Conservation (phyloP, 805 yeast genomes). For the Torulaspora indica region DNA sequence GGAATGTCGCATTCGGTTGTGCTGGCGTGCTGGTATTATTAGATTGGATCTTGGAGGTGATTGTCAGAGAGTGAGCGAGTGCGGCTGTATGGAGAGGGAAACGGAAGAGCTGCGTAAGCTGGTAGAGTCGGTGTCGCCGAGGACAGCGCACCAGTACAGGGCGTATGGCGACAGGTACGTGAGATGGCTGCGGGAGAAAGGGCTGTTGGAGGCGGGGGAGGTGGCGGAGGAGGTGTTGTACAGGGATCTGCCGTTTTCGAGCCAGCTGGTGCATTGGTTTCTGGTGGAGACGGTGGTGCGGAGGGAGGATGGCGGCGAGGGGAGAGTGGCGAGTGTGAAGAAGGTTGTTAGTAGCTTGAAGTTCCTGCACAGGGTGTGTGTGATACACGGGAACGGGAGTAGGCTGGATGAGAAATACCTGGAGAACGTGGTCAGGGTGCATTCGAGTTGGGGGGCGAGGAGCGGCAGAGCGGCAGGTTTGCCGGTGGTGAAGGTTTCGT, state of each 20-base stretch:
- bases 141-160: slow-evolving; percentile 30
- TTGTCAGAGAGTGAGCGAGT: too few relatives aligned
- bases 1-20: background rate
- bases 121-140: slow-evolving; percentile 26
- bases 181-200: slow-evolving; percentile 26
- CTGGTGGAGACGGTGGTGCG: slow-evolving; percentile 22
- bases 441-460: slow-evolving; percentile 11
- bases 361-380: slow-evolving; percentile 24
- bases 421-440: slow-evolving; percentile 21
- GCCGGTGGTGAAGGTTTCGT: slow-evolving; percentile 24
- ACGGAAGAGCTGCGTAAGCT: slow-evolving; percentile 16
- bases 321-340: slow-evolving; percentile 19
- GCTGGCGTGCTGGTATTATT: too few relatives aligned
- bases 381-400: slow-evolving; percentile 18
- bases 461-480: background rate
- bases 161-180: slow-evolving; percentile 28
- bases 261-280: slow-evolving; percentile 28
- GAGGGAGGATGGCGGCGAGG: slow-evolving; percentile 7
- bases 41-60: too few relatives aligned
- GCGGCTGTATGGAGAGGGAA: slow-evolving; percentile 12
- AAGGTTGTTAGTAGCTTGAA: slow-evolving; percentile 25
- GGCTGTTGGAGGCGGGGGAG: slow-evolving; percentile 1
- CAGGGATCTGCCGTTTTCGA: slow-evolving; percentile 23
- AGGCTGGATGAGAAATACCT: slow-evolving; percentile 24
- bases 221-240: slow-evolving; percentile 13